Percentiles rank a stretch among this genome's conserved stretches.
These are phyloP conservation scores for Madurella fahalii DNA, from an alignment of 2,329 filamentous ascomycete species.

Conservation along the genomic window DNA sequence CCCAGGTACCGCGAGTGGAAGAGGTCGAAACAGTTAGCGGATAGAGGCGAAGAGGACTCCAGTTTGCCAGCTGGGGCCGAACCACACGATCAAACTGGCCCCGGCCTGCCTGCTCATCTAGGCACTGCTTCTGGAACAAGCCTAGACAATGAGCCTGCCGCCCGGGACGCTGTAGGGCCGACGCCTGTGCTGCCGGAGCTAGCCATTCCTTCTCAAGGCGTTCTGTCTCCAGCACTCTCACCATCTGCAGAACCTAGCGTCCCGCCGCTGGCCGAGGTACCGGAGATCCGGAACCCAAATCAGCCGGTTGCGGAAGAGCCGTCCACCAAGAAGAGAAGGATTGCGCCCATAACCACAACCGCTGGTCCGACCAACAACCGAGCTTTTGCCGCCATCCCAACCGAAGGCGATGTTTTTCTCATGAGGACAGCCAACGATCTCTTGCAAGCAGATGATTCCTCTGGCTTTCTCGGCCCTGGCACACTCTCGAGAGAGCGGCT, in stretches of 20 bases:
- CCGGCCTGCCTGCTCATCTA: background rate
- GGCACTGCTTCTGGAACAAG: background rate
- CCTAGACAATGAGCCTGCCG: background rate
- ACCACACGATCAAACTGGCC: slow-evolving; percentile 19
- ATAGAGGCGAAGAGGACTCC: slow-evolving; percentile 3
- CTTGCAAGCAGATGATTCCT: background rate
- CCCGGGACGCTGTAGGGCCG: background rate
- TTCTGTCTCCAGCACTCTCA: slow-evolving; percentile 15
- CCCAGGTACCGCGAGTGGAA: slow-evolving; percentile 40
- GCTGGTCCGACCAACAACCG: slow-evolving; percentile 1
- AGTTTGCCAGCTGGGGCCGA: slow-evolving; percentile 25
- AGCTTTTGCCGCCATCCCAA: slow-evolving; percentile 10
- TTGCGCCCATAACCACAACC: slow-evolving; percentile 26
- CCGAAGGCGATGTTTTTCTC: slow-evolving; percentile 14
- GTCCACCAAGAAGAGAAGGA: slow-evolving; percentile 29
- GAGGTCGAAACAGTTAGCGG: slow-evolving; percentile 19
- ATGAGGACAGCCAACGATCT: slow-evolving; percentile 1
- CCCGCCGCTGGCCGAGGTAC: background rate
- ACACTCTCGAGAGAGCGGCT: slow-evolving; percentile 11
- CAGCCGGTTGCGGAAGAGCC: slow-evolving; percentile 10
- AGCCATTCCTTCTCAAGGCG: slow-evolving; percentile 4
- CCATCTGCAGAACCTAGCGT: background rate
- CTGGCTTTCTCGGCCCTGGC: slow-evolving; percentile 17
- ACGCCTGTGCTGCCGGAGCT: background rate
- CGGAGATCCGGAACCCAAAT: background rate